Base-by-base conservation (phyloP, 2,329 filamentous ascomycete genomes). In the Epichloe gansuensis region DNA sequence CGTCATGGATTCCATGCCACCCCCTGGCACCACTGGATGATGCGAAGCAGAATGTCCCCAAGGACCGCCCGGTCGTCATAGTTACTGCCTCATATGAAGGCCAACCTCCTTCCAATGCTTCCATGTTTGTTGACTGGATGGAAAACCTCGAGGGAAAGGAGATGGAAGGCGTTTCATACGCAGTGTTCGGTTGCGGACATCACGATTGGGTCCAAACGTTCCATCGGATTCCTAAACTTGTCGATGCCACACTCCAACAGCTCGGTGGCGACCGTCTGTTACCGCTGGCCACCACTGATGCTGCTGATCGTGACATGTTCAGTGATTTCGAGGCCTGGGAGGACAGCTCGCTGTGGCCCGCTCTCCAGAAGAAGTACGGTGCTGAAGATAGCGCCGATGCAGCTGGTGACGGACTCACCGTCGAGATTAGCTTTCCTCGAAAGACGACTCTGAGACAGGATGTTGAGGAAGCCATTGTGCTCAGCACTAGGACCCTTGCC, bases 71-170 rank as follows among this genome's bases (percentile, higher is more conserved):
- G 0, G 74, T 86, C 0, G 69, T 88, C 25, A 74, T 90, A 48
- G 75, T 91, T 56, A 82, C 82, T 0, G 77, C 86, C 0, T 83
- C 81, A 1, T 91, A 90, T 58, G 86, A 91, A 60, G 86, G 86
- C 0, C 75, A 86, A 52, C 83, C 86, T 0, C 80, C 85, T 0
- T 83, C 88, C 55, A 89, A 91, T 56, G 86, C 86, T 0, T 74
- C 71, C 0, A 75, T 80, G 48, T 90, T 90, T 59, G 75, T 83
- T 25, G 69, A 75, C 17, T 90, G 86, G 86, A 65, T 89, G 5
- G 72, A 81, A 57, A 70, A 61, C 12, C 68, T 78, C 11, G 69
- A 76, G 52, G 73, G 68, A 8, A 68, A 75, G 3, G 70, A 75
- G 49, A 63, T 86, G 23, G 69, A 78, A 8, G 75, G 73, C 7